These are phyloP conservation scores for Circinella minor DNA, from an alignment of 371 early-diverging fungal genomes.

Conservation along the genomic window DNA sequence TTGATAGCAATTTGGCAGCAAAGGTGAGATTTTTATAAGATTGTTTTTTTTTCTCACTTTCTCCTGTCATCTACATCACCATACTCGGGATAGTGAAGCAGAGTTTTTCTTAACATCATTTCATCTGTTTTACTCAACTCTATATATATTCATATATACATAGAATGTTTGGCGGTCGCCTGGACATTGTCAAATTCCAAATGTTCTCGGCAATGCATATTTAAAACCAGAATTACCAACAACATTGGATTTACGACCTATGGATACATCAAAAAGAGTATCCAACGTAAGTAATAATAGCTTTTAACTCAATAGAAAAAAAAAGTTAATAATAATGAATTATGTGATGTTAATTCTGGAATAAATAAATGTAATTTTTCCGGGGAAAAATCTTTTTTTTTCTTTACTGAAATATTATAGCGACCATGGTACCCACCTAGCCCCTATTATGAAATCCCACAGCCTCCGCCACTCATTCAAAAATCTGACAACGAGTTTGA, in stretches of 20 bases:
- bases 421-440: conserved; percentile 56
- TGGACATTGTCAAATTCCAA: conserved; percentile 49
- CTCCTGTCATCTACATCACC: background rate
- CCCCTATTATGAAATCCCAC: conserved; percentile 42
- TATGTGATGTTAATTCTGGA: background rate
- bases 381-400: too few relatives aligned
- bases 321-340: conserved; percentile 7
- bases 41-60: background rate
- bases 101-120: background rate
- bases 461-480: conserved; percentile 34
- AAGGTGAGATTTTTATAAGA: background rate
- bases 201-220: conserved; percentile 52
- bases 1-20: background rate
- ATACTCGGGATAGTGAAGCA: background rate
- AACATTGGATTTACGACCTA: conserved; percentile 33
- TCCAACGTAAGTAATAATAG: conserved; percentile 33
- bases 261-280: conserved; percentile 37
- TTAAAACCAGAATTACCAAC: conserved; percentile 20
- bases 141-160: background rate
- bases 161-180: conserved; percentile 47
- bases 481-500: conserved; percentile 44
- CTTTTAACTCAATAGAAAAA: background rate
- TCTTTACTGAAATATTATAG: conserved; percentile 17
- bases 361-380: background rate
- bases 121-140: background rate